A percentile compares a stretch with the other conserved stretches of the same genome.
These are phyloP conservation scores for Tremellales sp. DNA, from an alignment of 1,284 basidiomycete species.

Conservation along the genomic window DNA sequence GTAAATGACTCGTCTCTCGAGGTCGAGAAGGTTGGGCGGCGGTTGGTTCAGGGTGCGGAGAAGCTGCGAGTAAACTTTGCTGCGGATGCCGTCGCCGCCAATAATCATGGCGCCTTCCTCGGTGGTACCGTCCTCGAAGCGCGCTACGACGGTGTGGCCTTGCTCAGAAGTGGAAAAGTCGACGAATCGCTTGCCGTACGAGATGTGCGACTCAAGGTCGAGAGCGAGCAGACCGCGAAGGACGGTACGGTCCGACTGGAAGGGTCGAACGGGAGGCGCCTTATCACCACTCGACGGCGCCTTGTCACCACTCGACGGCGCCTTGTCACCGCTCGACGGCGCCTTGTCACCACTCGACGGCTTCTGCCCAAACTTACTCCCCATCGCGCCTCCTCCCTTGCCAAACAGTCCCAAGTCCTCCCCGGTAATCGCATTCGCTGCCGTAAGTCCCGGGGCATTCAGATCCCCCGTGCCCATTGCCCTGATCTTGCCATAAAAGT, in stretches of 20 bases:
- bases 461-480: not conserved
- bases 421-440: not conserved
- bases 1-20: conserved; percentile 17
- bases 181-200: conserved; percentile 5
- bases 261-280: too few relatives aligned
- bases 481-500: not conserved
- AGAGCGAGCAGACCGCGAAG: not conserved
- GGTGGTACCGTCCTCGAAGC: conserved; percentile 19
- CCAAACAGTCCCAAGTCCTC: not conserved
- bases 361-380: too few relatives aligned
- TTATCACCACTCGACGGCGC: not conserved
- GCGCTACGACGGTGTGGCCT: conserved; percentile 6
- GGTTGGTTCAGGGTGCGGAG: not conserved
- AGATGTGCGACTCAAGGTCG: not conserved
- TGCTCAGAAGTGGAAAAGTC: conserved; percentile 6
- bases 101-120: conserved; percentile 15
- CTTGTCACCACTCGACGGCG: too few relatives aligned
- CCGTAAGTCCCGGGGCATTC: not conserved
- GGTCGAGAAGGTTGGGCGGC: conserved; percentile 3
- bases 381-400: too few relatives aligned
- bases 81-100: conserved; percentile 18
- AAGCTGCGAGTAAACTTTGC: conserved; percentile 13
- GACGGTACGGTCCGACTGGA: not conserved
- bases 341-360: too few relatives aligned
- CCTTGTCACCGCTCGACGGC: too few relatives aligned